Base-by-base conservation (phyloP, 192 early-diverging fungal genomes). In the Endogone sp. region DNA sequence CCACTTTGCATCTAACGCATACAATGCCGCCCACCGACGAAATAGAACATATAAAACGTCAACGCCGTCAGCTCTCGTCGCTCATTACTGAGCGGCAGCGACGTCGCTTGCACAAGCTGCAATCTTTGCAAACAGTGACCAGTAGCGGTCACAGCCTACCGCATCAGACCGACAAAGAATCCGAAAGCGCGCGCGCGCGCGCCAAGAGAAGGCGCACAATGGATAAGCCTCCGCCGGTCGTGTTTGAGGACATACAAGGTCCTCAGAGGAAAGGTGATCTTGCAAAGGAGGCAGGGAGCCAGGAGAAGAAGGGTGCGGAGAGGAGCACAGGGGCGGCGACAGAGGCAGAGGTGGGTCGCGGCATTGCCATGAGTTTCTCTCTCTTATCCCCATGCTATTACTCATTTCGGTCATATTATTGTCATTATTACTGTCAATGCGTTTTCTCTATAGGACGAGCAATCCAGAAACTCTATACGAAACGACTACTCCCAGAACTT, bases 401-500 rank as follows among this genome's bases (percentile, higher is more conserved):
- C n/a, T n/a, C n/a, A n/a, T n/a, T n/a, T n/a, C n/a, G n/a, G n/a
- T n/a, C n/a, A n/a, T n/a, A n/a, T n/a, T n/a, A n/a, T n/a, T n/a
- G n/a, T n/a, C n/a, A n/a, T n/a, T n/a, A n/a, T n/a, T n/a, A n/a
- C n/a, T n/a, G n/a, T n/a, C n/a, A n/a, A n/a, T 49, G 9, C 37
- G 37, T 49, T 6, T 49, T 49, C 37, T 6, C 37, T n/a, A n/a
- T n/a, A 49, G 37, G 37, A 49, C 16, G 37, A 49, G 37, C 37
- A 49, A 49, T 49, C 37, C 37, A 49, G 16, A 49, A 49, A 0
- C 16, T 49, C 37, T 6, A 49, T 49, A 49, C 37, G 28, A 49
- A 89, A 88, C 73, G 88, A 89, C 69, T 86, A 88, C 70, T 73
- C 69, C 56, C 81, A 84, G 68, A 74, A 88, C 70, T 84, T 81